Conservation (phyloP, 768 basidiomycete species). For the Mycena maculata region DNA sequence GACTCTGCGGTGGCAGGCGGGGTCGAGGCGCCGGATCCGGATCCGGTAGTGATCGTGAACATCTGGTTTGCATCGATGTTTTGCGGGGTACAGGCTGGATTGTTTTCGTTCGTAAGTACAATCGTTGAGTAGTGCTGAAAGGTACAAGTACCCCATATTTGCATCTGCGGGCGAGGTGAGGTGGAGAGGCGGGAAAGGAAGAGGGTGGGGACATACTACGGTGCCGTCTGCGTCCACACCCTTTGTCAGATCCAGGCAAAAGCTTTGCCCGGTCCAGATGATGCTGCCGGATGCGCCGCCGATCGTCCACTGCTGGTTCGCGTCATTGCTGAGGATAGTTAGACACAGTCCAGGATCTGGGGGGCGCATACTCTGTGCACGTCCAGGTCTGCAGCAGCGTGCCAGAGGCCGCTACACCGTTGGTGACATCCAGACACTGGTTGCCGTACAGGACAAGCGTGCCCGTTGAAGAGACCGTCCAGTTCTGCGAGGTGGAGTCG, state of each 20-base stretch:
- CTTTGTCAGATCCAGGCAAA: constrained; percentile 25
- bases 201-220: constrained; percentile 15
- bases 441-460: too few relatives aligned
- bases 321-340: constrained; percentile 19
- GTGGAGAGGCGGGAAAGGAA: constrained; percentile 16
- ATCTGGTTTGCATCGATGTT: constrained; percentile 22
- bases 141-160: constrained; percentile 24
- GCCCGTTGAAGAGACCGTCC: too few relatives aligned
- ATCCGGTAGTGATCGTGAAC: constrained; percentile 26
- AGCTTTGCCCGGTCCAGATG: constrained; percentile 15
- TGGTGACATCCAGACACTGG: too few relatives aligned
- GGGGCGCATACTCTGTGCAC: constrained; percentile 11
- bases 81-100: constrained; percentile 20
- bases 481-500: constrained; percentile 21
- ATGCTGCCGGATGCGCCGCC: constrained; percentile 23
- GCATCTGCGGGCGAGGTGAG: constrained; percentile 21
- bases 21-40: constrained; percentile 19
- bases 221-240: constrained; percentile 21
- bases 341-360: constrained; percentile 6
- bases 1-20: constrained; percentile 18
- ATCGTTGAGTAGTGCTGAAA: neutral
- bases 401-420: constrained; percentile 19
- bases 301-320: constrained; percentile 22
- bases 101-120: constrained; percentile 18
- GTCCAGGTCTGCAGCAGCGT: constrained; percentile 17